phyloP scores from a whole-genome alignment of 1,139 yeast genomes.

The Candida dubliniensis region DNA sequence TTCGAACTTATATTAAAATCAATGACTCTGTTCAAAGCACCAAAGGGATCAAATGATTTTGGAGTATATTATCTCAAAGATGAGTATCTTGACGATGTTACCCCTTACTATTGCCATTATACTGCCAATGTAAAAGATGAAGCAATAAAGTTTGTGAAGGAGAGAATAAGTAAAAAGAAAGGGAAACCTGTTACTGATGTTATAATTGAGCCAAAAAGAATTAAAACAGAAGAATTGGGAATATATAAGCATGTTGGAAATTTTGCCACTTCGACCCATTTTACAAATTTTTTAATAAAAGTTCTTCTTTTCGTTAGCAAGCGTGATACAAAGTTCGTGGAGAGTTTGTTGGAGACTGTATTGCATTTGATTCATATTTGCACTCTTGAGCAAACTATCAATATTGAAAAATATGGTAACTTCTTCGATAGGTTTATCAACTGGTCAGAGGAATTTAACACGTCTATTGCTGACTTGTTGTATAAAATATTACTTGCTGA shows the following conservation, averaged over 20 bases:
- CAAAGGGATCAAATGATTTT: slow-evolving; percentile 60
- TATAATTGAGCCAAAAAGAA: slow-evolving; percentile 48
- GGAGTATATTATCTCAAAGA: slow-evolving; percentile 72
- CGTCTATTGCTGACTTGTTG: slow-evolving; percentile 47
- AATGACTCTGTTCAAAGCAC: slow-evolving; percentile 62
- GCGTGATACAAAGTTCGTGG: slow-evolving; percentile 45
- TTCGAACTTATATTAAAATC: slow-evolving; percentile 69
- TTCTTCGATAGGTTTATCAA: slow-evolving; percentile 35
- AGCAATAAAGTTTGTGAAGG: slow-evolving; percentile 58
- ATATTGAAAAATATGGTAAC: slow-evolving; percentile 29
- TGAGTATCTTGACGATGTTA: slow-evolving; percentile 53
- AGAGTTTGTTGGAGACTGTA: slow-evolving; percentile 55
- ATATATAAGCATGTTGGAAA: slow-evolving; percentile 35
- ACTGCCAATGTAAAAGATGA: slow-evolving; percentile 78
- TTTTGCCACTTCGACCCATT: slow-evolving; percentile 52
- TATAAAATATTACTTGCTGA: slow-evolving; percentile 46
- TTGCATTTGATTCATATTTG: slow-evolving; percentile 71
- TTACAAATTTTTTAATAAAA: slow-evolving; percentile 52
- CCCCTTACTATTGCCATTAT: slow-evolving; percentile 82
- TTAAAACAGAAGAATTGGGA: slow-evolving; percentile 30
- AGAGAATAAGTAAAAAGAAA: slow-evolving; percentile 32
- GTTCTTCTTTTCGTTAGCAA: slow-evolving; percentile 45
- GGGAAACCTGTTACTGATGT: slow-evolving; percentile 41
- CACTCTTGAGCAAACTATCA: slow-evolving; percentile 32
- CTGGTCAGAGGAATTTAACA: slow-evolving; percentile 27